These are phyloP conservation scores for Xylaria castorea DNA, from an alignment of 495 filamentous ascomycete species.

Conservation along the genomic window DNA sequence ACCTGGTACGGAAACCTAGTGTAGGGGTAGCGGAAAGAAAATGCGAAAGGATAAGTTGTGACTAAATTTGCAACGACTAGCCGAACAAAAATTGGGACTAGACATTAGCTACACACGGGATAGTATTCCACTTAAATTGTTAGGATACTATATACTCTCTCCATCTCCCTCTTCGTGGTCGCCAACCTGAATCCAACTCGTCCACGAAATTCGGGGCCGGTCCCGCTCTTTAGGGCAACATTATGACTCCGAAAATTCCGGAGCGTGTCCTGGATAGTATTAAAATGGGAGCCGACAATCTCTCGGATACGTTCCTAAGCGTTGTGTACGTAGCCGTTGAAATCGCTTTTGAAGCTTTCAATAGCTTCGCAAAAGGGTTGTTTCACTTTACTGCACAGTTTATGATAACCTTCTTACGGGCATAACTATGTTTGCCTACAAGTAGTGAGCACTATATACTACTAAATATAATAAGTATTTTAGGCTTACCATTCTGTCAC, in stretches of 20 bases:
- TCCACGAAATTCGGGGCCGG: constrained; percentile 40
- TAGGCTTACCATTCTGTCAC: too few species aligned
- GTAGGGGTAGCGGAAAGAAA: background rate
- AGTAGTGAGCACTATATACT: constrained; percentile 17
- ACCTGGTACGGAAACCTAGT: background rate
- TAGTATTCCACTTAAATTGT: background rate
- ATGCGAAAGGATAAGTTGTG: background rate
- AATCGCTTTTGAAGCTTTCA: constrained; percentile 32
- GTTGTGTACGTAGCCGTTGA: constrained; percentile 27
- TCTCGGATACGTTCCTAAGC: constrained; percentile 35
- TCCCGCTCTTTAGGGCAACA: constrained; percentile 42
- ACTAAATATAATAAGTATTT: background rate
- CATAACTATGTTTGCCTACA: constrained; percentile 39
- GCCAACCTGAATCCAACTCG: constrained; percentile 34
- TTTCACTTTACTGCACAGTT: constrained; percentile 26
- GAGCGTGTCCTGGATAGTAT: constrained; percentile 36
- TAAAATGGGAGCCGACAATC: constrained; percentile 32
- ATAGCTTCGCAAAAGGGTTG: constrained; percentile 35
- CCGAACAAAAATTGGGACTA: background rate
- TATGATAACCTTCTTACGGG: constrained; percentile 42
- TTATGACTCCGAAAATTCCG: constrained; percentile 44
- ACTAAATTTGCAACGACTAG: background rate
- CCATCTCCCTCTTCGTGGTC: constrained; percentile 22
- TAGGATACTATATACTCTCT: background rate
- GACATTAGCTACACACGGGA: background rate